These are phyloP conservation scores for Cercis canadensis DNA, from an alignment of 306 rosid genomes.

Conservation along the genomic window DNA sequence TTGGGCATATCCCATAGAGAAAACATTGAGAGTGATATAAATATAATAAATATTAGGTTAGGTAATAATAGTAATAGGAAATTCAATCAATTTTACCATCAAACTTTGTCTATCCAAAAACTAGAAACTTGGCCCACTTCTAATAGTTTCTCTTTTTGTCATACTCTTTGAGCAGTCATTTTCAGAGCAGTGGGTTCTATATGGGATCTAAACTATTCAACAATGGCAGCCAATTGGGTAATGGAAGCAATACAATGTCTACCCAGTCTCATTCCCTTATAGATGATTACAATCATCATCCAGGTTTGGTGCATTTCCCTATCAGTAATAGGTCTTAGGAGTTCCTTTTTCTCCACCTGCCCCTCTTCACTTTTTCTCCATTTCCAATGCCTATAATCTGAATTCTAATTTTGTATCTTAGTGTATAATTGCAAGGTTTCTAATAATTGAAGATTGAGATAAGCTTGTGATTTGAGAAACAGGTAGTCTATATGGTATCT, in stretches of 20 bases:
- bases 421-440: background rate
- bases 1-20: too few species aligned
- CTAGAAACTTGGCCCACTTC: background rate
- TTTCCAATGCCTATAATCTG: background rate
- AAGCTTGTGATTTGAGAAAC: background rate
- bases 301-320: constrained; percentile 57
- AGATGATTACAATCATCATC: constrained; percentile 39
- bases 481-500: constrained; percentile 37
- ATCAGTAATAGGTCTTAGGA: constrained; percentile 6
- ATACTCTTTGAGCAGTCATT: constrained; percentile 1
- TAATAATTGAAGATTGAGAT: constrained; percentile 12
- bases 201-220: constrained; percentile 49
- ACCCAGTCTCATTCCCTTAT: constrained; percentile 28
- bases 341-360: constrained; percentile 32
- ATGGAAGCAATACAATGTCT: constrained; percentile 46
- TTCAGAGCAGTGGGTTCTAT: constrained; percentile 39
- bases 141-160: background rate
- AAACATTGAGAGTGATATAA: background rate
- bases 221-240: constrained; percentile 40
- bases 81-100: background rate
- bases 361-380: constrained; percentile 33
- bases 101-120: background rate
- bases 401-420: constrained; percentile 18
- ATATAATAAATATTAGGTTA: too few species aligned
- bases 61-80: background rate